phyloP scores from a whole-genome alignment of 495 filamentous ascomycete species.

The Trichocladium uniseriatum region DNA sequence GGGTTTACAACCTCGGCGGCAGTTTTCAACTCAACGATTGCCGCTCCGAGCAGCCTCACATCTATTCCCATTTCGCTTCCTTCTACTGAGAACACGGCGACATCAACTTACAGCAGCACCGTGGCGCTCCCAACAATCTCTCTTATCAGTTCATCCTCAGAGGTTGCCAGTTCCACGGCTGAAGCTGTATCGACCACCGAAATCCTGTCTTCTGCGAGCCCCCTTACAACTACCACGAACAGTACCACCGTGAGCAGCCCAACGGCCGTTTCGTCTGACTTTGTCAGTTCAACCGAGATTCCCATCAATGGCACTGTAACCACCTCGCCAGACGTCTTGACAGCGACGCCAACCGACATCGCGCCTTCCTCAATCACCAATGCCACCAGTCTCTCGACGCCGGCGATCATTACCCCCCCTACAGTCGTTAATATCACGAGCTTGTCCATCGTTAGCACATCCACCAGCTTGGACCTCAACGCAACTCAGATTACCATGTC shows the following conservation, averaged over 20 bases:
- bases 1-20: not conserved
- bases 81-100: not conserved
- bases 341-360: not conserved
- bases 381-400: not conserved
- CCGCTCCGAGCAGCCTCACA: not conserved
- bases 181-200: not conserved
- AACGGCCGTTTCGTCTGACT: not conserved
- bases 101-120: not conserved
- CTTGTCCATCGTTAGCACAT: not conserved
- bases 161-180: not conserved
- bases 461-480: not conserved
- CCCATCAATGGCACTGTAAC: not conserved
- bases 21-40: not conserved
- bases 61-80: not conserved
- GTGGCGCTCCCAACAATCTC: not conserved
- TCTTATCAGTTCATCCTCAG: not conserved
- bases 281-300: not conserved
- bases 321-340: no score
- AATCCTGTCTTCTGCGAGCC: not conserved
- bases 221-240: not conserved
- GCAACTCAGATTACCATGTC: not conserved
- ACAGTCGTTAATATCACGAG: not conserved
- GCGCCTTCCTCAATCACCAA: not conserved
- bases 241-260: not conserved
- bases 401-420: not conserved